A percentile compares a stretch with the other conserved stretches of the same genome.
phyloP scores from a whole-genome alignment of 2,329 filamentous ascomycete genomes.

The Dothideomycetes sp. region DNA sequence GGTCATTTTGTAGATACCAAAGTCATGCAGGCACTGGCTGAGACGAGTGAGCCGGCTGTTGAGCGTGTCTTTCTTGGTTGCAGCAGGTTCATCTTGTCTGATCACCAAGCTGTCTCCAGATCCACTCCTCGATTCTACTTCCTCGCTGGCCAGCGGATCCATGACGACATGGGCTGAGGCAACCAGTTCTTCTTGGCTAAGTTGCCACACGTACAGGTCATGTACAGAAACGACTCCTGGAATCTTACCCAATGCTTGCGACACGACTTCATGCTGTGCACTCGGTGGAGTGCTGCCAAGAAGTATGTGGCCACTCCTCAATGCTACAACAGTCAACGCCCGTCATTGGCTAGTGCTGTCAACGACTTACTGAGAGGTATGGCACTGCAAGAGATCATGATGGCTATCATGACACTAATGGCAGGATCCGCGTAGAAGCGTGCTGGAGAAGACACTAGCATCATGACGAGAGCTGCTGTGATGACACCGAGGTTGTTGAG shows the following conservation, averaged over 20 bases:
- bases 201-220: slow-evolving; percentile 64
- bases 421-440: slow-evolving; percentile 66
- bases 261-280: slow-evolving; percentile 53
- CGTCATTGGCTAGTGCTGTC: slow-evolving; percentile 34
- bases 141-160: slow-evolving; percentile 21
- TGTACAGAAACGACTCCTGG: slow-evolving; percentile 59
- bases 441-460: slow-evolving; percentile 48
- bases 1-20: slow-evolving; percentile 8
- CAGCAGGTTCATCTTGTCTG: neutral
- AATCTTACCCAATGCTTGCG: slow-evolving; percentile 60
- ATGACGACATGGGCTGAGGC: slow-evolving; percentile 63
- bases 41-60: slow-evolving; percentile 6
- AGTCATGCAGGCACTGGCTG: slow-evolving; percentile 4
- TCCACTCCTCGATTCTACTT: slow-evolving; percentile 1
- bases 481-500: slow-evolving; percentile 72
- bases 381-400: slow-evolving; percentile 49
- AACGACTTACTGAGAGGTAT: slow-evolving; percentile 6
- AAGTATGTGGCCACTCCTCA: slow-evolving; percentile 54
- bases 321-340: slow-evolving; percentile 29
- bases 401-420: slow-evolving; percentile 57
- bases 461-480: slow-evolving; percentile 58
- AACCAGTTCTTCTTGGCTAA: slow-evolving; percentile 60
- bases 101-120: neutral
- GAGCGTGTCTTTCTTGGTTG: neutral
- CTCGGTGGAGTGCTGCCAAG: slow-evolving; percentile 56